These are phyloP conservation scores for Talaromyces sp. DNA, from an alignment of 2,329 filamentous ascomycete genomes.

Conservation along the genomic window DNA sequence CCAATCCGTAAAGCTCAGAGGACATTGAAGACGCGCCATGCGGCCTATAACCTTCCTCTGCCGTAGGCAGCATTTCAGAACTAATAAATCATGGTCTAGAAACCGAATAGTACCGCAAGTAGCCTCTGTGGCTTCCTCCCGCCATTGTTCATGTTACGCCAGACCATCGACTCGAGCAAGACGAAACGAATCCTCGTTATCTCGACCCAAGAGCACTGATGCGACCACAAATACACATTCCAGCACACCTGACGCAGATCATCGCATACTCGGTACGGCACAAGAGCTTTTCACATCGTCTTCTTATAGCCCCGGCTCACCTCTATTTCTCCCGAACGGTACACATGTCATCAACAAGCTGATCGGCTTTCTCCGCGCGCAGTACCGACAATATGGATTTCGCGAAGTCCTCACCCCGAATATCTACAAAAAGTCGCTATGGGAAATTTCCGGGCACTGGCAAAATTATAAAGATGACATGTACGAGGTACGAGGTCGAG, in stretches of 20 bases:
- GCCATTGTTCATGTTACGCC: slow-evolving; percentile 14
- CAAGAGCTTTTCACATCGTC: slow-evolving; percentile 79
- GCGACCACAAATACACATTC: slow-evolving; percentile 24
- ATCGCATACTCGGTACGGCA: slow-evolving; percentile 48
- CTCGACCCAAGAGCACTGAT: slow-evolving; percentile 14
- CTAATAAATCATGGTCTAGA: not conserved
- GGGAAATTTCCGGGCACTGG: slow-evolving; percentile 81
- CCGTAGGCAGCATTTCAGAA: slow-evolving; percentile 11
- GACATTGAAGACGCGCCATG: slow-evolving; percentile 14
- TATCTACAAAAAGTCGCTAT: slow-evolving; percentile 84
- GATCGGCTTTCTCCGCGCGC: slow-evolving; percentile 73
- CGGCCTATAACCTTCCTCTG: slow-evolving; percentile 9
- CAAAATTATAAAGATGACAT: slow-evolving; percentile 90
- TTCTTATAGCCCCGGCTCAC: slow-evolving; percentile 76
- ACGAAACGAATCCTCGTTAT: slow-evolving; percentile 15
- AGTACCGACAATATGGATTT: slow-evolving; percentile 81
- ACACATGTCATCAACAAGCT: slow-evolving; percentile 80
- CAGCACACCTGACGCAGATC: slow-evolving; percentile 44
- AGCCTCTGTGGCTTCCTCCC: not conserved
- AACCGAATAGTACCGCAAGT: not conserved
- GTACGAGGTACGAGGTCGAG: slow-evolving; percentile 67
- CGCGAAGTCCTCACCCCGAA: slow-evolving; percentile 85
- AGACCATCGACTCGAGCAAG: not conserved
- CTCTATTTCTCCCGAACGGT: slow-evolving; percentile 78
- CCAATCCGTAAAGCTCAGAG: not conserved